Base-by-base conservation (phyloP, 129 eudicot species). In the Tagetes erecta region DNA sequence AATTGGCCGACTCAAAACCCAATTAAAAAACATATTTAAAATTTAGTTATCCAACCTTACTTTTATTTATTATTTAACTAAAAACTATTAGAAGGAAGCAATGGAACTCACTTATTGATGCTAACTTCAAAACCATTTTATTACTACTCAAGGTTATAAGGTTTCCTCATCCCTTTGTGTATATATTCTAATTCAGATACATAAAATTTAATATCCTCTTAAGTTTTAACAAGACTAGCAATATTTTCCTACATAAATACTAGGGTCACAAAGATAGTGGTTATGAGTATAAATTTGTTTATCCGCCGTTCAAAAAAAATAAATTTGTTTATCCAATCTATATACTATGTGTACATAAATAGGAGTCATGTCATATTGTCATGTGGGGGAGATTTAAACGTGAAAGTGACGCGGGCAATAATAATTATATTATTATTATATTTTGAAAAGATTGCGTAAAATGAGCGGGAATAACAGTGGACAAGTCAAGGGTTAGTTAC, bases 401-500 rank as follows among this genome's bases (percentile, higher is more conserved):
- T 65, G 78, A 78, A 78, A 78, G 65, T 13, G 76, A 80, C 70
- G 70, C 63, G 75, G 71, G 37, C 36, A 8, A 51, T 76, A 67
- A 63, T 67, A 71, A 13, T 20, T 20, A 20, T 20, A 20, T 20
- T 20, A 20, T 20, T 20, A 20, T 20, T 20, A 20, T 42, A 38
- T 3, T 78, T 77, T 46, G 12, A 75, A 80, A 72, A 49, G 74
- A 55, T 64, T 41, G 42, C 73, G 71, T 75, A 78, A 85, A 78
- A 64, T 57, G 82, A 82, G 89, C 82, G 82, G 84, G 89, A 85
- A 78, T 78, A 39, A 81, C 59, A 74, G 74, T 74, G 79, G 74
- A 38, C 13, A 11, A 8, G 36, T 62, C 6, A 38, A 38, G 74
- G 58, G 65, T 77, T 58, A 31, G 81, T 40, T 78, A 71, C 55